Base-by-base conservation (phyloP, 306 rosid genomes). In the Clitoria ternatea region DNA sequence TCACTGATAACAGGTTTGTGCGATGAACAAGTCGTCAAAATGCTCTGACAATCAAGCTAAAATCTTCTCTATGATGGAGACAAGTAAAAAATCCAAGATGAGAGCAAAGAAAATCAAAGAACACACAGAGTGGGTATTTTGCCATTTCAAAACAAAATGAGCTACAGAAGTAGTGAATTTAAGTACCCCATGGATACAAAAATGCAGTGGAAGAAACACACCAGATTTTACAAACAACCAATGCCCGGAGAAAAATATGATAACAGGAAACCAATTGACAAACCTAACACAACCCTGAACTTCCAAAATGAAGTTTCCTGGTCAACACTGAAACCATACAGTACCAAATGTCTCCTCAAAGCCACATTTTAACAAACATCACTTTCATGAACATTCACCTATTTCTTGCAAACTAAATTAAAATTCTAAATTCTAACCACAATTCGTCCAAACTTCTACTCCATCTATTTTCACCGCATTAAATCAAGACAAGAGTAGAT, bases 391-490 rank as follows among this genome's bases (percentile, higher is more conserved):
- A 26, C 14, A 29, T 42, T 26, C 36, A 29, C 20, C 15, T 42
- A 65, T 29, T 42, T 27, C 10, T 14, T 3, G 52, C 36, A 14
- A 65, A 15, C 32, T n/a, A n/a, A n/a, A n/a, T n/a, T n/a, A n/a
- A 55, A 32, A 67, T 57, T 59, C 62, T n/a, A 44, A n/a, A 23
- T 23, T 39, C 54, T 13, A 60, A 68, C 7, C 36, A 66, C 52
- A 56, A 53, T 11, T 8, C 19, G 15, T 19, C 60, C 30, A 42
- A 27, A 35, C 6, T 19, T 7, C 27, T 27, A 63, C 35, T 53
- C 55, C 57, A 44, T 47, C 77, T 50, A 18, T 32, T 43, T 45
- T 45, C 23, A 27, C 26, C 44, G 57, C 0, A 48, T 27, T 42
- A 70, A 48, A n/a, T n/a, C n/a, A n/a, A n/a, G n/a, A n/a, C n/a